Evolutionary conservation across 2,329 filamentous ascomycete species (phyloP).

Genomic region (Cryphonectria nitschkei): DNA sequence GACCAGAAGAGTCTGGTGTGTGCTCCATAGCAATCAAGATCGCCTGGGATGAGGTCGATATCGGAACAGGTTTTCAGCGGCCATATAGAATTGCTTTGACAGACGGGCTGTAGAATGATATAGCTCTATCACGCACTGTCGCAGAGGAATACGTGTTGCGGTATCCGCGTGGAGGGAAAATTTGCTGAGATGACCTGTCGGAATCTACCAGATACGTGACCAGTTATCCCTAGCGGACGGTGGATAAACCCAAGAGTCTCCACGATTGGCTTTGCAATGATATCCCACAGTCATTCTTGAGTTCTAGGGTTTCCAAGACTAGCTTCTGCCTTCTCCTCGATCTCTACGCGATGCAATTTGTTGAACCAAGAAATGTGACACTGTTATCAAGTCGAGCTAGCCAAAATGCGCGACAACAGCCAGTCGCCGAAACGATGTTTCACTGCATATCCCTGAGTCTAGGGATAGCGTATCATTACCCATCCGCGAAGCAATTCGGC

Average conservation of each 20-base stretch:
- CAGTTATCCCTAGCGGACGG: background rate
- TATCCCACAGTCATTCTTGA: background rate
- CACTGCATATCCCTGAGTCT: no score
- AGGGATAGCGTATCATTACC: no score
- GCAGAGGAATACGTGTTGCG: background rate
- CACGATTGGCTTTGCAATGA: background rate
- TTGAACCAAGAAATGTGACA: background rate
- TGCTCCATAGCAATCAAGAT: no score
- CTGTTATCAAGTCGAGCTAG: no score
- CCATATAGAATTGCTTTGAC: background rate
- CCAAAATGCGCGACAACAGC: no score
- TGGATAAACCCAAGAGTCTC: background rate
- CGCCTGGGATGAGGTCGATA: no score
- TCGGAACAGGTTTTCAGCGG: no score
- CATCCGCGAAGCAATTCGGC: no score
- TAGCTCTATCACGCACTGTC: background rate
- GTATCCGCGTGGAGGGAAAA: background rate
- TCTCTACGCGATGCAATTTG: background rate
- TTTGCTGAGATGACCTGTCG: background rate
- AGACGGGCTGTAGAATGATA: background rate
- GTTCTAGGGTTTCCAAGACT: background rate
- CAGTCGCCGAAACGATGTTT: no score
- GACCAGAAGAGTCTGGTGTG: no score
- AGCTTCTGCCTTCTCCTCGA: background rate
- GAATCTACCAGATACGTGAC: background rate